A percentile compares a stretch with the other conserved stretches of the same genome.
phyloP scores from a whole-genome alignment of 495 filamentous ascomycete genomes.

The Aspergillus incahuasiensis region DNA sequence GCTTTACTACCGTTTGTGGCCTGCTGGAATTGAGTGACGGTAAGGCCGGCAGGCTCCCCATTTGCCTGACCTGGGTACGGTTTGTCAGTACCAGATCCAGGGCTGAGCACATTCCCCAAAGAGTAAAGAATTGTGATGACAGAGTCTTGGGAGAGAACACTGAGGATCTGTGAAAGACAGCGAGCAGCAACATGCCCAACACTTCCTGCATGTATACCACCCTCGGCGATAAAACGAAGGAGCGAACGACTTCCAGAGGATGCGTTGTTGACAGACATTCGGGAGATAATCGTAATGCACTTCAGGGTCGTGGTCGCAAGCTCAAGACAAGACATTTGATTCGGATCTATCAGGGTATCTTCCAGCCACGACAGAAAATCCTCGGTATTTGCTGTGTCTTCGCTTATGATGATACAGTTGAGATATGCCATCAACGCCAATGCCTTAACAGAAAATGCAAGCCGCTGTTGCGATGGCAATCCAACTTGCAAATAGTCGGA shows the following conservation, averaged over 20 bases:
- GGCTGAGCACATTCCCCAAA: slow-evolving; percentile 84
- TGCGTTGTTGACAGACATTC: slow-evolving; percentile 64
- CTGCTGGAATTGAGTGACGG: slow-evolving; percentile 47
- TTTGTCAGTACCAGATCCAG: slow-evolving; percentile 45
- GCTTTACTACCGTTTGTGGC: slow-evolving; percentile 68
- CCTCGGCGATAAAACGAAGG: slow-evolving; percentile 78
- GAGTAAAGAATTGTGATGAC: slow-evolving; percentile 93
- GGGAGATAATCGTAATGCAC: slow-evolving; percentile 75
- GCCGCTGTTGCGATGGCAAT: slow-evolving; percentile 78
- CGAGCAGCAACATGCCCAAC: slow-evolving; percentile 71
- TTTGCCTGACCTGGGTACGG: slow-evolving; percentile 26
- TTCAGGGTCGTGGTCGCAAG: slow-evolving; percentile 74
- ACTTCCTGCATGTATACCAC: slow-evolving; percentile 53
- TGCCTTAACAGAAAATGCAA: slow-evolving; percentile 82
- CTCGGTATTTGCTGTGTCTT: slow-evolving; percentile 74
- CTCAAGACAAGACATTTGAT: slow-evolving; percentile 72
- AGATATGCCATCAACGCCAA: slow-evolving; percentile 77
- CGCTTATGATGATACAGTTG: slow-evolving; percentile 74
- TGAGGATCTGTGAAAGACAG: slow-evolving; percentile 74
- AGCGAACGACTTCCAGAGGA: slow-evolving; percentile 75
- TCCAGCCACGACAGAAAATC: slow-evolving; percentile 85
- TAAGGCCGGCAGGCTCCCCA: slow-evolving; percentile 23
- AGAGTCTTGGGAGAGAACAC: slow-evolving; percentile 80
- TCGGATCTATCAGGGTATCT: slow-evolving; percentile 64
- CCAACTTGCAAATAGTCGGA: slow-evolving; percentile 83